Base-by-base conservation (phyloP, 1,139 yeast species). In the Hanseniaspora gamundiae region DNA sequence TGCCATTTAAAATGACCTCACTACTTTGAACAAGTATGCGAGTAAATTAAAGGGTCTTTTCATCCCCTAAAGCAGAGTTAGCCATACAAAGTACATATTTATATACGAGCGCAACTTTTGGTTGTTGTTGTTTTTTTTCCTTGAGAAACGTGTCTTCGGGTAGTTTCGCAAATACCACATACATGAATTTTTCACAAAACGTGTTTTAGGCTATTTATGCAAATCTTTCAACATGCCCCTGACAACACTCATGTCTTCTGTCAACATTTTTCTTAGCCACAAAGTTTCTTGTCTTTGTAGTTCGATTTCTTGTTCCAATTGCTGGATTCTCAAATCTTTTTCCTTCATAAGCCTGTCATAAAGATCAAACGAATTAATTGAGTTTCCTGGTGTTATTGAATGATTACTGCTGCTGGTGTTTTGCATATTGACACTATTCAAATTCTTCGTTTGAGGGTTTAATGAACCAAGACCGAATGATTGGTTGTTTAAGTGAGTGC, bases 181-280 rank as follows among this genome's bases (percentile, higher is more conserved):
- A n/a, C n/a, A n/a, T n/a, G n/a, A n/a, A n/a, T n/a, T n/a, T n/a
- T n/a, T n/a, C n/a, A n/a, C n/a, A n/a, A n/a, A n/a, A n/a, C n/a
- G n/a, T n/a, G n/a, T n/a, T n/a, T n/a, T n/a, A n/a, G n/a, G n/a
- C 42, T 48, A 49, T 33, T 48, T 46, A 43, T 52, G 42, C 16
- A 54, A 47, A 36, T 56, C 57, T 21, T 52, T 52, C 13, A 58
- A 45, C 47, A 56, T 47, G 44, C 59, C 56, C 45, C 63, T 47
- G 5, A 60, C 53, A 48, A 59, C 56, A 4, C 62, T 62, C 59
- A 60, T 55, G 42, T 60, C 64, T 45, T 60, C 64, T 38, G 59
- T 55, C 26, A 60, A 46, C 57, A 60, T 54, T 44, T 59, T 60
- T 41, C 61, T 52, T 36, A 60, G 46, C 64, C 63, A 59, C 38